Percentiles rank a stretch among this genome's conserved stretches.
These are phyloP conservation scores for Kluyveromyces marxianus DNA, from an alignment of 1,139 yeast species.

Conservation along the genomic window DNA sequence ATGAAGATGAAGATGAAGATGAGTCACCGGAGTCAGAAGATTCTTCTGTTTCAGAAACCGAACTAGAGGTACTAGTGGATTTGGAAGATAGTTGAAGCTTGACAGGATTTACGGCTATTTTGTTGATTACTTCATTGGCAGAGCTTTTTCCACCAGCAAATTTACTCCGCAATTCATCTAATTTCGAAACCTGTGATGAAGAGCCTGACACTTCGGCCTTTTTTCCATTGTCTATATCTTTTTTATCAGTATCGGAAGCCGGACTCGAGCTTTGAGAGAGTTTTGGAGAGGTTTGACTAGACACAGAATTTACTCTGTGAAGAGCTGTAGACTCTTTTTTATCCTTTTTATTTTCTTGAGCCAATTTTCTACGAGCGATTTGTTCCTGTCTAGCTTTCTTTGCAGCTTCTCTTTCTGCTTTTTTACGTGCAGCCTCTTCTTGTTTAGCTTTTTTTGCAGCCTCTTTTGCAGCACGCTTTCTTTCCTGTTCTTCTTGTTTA, in stretches of 20 bases:
- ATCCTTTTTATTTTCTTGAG: constrained; percentile 14
- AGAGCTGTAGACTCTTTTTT: constrained; percentile 1
- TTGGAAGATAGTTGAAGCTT: constrained; percentile 4
- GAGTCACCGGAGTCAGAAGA: constrained; percentile 9
- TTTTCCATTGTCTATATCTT: constrained; percentile 2
- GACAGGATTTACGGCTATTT: constrained; percentile 6
- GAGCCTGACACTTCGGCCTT: constrained; percentile 1
- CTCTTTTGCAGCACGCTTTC: constrained; percentile 7
- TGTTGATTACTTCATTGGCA: neutral
- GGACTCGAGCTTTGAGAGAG: constrained; percentile 1
- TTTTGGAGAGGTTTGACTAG: constrained; percentile 3
- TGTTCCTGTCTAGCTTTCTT: constrained; percentile 11
- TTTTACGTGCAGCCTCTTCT: constrained; percentile 8
- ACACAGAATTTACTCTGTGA: no score
- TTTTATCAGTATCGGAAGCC: neutral
- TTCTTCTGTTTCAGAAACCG: constrained; percentile 11
- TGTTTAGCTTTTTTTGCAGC: constrained; percentile 5
- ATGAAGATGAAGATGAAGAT: constrained; percentile 9
- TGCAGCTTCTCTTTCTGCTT: constrained; percentile 12
- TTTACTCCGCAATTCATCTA: constrained; percentile 16
- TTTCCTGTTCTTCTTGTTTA: constrained; percentile 7
- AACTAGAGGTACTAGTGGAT: neutral
- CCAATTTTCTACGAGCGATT: constrained; percentile 7
- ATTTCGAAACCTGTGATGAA: constrained; percentile 8
- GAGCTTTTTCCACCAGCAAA: constrained; percentile 8